Conservation (phyloP, 1,284 basidiomycete species). For the Rhodotorula sp. region DNA sequence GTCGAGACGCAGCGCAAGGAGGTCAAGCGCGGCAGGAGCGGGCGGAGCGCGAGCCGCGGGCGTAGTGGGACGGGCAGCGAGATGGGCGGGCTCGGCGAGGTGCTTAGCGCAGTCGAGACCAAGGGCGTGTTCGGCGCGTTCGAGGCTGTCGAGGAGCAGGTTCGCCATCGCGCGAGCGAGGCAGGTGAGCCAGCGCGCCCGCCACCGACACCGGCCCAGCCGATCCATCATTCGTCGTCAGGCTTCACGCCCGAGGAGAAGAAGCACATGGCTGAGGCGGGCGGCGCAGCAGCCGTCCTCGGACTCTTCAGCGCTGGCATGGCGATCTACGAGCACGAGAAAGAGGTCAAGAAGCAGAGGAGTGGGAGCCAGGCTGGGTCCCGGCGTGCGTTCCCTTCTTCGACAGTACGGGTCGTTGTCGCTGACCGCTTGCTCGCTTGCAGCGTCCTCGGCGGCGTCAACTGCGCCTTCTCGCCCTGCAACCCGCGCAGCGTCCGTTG, state of each 20-base stretch:
- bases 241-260: neutral
- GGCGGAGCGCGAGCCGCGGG: neutral
- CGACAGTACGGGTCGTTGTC: too few relatives aligned
- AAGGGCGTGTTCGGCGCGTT: neutral
- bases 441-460: neutral
- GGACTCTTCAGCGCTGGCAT: constrained; percentile 5
- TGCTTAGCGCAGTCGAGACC: neutral
- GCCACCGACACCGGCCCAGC: neutral
- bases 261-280: neutral
- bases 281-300: constrained; percentile 1
- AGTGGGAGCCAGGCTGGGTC: neutral
- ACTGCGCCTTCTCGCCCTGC: neutral
- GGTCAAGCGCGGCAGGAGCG: neutral
- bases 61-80: neutral
- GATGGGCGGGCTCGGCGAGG: neutral
- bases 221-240: neutral
- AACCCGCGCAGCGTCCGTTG: too few relatives aligned
- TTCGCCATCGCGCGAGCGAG: neutral
- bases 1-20: constrained; percentile 4
- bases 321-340: constrained; percentile 10
- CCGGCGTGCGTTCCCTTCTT: neutral
- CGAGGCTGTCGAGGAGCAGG: constrained; percentile 1
- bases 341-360: neutral
- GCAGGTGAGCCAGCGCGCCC: neutral
- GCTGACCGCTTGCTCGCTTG: neutral